Evolutionary conservation across 208 protist species (phyloP).

Genomic region (Acanthamoeba healyi): DNA sequence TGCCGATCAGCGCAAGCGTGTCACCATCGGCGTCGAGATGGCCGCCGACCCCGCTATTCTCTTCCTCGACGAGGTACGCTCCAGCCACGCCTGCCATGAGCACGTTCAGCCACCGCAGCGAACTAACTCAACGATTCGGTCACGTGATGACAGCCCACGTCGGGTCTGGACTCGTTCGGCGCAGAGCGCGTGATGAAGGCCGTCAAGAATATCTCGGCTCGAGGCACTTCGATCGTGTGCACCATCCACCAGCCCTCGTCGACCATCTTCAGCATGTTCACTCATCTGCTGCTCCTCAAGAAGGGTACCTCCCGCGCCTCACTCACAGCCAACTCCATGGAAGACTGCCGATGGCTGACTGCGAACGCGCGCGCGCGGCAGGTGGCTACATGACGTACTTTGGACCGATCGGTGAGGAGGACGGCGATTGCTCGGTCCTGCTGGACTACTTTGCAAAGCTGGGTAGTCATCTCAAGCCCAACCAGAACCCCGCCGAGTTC

Average conservation of each 20-base stretch:
- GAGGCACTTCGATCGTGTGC: constrained; percentile 57
- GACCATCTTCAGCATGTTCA: constrained; percentile 70
- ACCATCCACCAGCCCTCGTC: constrained; percentile 71
- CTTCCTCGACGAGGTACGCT: constrained; percentile 86
- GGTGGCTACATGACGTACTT: constrained; percentile 53
- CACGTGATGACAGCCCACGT: constrained; percentile 73
- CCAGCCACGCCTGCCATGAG: too few relatives aligned
- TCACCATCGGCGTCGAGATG: constrained; percentile 84
- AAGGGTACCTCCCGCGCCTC: constrained; percentile 6
- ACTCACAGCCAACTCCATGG: not conserved
- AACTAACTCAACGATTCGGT: too few relatives aligned
- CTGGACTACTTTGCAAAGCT: constrained; percentile 50
- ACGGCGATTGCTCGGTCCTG: constrained; percentile 42
- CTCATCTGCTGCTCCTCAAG: constrained; percentile 74
- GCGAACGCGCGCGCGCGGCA: not conserved
- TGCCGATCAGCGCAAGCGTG: constrained; percentile 79
- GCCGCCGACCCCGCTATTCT: constrained; percentile 83
- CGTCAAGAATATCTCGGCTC: constrained; percentile 20
- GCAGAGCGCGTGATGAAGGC: constrained; percentile 69
- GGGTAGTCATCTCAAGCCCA: not conserved
- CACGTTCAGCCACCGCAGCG: too few relatives aligned
- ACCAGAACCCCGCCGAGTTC: constrained; percentile 69
- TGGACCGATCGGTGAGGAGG: constrained; percentile 18
- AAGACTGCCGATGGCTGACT: not conserved
- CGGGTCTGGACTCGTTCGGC: constrained; percentile 73